Base-by-base conservation (phyloP, 1,284 basidiomycete genomes). In the Malassezia vespertilionis region DNA sequence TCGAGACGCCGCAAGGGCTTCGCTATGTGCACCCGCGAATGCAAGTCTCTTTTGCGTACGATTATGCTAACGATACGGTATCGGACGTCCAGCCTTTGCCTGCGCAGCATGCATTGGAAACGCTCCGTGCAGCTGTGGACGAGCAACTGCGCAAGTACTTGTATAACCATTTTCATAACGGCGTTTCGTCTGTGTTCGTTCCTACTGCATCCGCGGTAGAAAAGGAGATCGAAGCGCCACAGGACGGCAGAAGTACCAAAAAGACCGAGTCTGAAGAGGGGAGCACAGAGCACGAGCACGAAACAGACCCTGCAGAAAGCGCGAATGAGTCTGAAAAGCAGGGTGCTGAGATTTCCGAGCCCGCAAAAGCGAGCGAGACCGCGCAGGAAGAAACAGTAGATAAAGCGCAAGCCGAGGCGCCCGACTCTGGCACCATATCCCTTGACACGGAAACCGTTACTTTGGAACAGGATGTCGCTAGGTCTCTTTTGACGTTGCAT, bases 161-260 rank as follows among this genome's bases (percentile, higher is more conserved):
- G 2, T 37, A 34, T 21, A 56, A 66, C 34, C 52, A 61, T 27
- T 70, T 62, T 47, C 55, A 52, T n/a, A 55, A 57, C 34, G 65
- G 65, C 26, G 53, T 64, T 12, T 55, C 51, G 23, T 49, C 51
- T 9, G 58, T 61, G 3, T 65, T 64, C 44, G 40, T 52, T 1
- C 46, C 52, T 0, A 38, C 33, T 10, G 46, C 53, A 31, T 33
- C 22, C 11, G 33, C 33, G 18, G 18, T 8, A 9, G 30, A 8
- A 5, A 44, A 43, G 4, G 44, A 54, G 7, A 40, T 28, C 9
- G 45, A 27, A 3, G 43, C 33, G 17, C 10, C 31, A 18, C 22
- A 42, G 44, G 21, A 11, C 27, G 4, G 21, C 9, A 24, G 33
- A 27, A 20, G 27, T 20, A 18, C 31, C n/a, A n/a, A 20, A 18